Conservation (phyloP, 306 rosid species). For the Mimosa bimucronata region DNA sequence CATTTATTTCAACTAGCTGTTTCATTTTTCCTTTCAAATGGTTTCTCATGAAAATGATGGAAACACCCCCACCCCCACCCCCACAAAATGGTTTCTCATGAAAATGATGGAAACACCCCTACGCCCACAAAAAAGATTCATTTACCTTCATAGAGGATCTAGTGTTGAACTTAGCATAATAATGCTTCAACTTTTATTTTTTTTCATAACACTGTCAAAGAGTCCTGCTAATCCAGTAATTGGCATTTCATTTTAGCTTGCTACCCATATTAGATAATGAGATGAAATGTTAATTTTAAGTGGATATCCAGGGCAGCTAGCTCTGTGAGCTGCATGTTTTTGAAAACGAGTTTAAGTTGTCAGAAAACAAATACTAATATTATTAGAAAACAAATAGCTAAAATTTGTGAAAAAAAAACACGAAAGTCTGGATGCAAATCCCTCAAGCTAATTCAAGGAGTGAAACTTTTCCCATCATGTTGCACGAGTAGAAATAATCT, state of each 20-base stretch:
- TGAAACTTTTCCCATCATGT: not conserved
- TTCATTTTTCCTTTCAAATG: constrained; percentile 3
- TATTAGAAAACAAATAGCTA: not conserved
- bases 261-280: not conserved
- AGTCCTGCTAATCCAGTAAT: not conserved
- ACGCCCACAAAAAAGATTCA: too few relatives aligned
- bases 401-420: not conserved
- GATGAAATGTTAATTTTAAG: not conserved
- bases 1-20: not conserved
- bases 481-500: not conserved
- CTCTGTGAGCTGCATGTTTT: not conserved
- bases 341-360: not conserved
- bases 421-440: not conserved
- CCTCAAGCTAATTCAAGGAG: not conserved
- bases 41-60: not conserved
- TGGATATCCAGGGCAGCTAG: not conserved
- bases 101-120: not conserved
- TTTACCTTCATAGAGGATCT: not conserved
- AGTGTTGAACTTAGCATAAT: not conserved
- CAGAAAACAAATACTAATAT: not conserved
- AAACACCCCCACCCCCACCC: not conserved
- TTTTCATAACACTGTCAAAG: not conserved
- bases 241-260: not conserved
- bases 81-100: not conserved
- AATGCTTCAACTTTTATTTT: not conserved